Base-by-base conservation (phyloP, 2,329 filamentous ascomycete species). In the Pseudomassariella vexata region DNA sequence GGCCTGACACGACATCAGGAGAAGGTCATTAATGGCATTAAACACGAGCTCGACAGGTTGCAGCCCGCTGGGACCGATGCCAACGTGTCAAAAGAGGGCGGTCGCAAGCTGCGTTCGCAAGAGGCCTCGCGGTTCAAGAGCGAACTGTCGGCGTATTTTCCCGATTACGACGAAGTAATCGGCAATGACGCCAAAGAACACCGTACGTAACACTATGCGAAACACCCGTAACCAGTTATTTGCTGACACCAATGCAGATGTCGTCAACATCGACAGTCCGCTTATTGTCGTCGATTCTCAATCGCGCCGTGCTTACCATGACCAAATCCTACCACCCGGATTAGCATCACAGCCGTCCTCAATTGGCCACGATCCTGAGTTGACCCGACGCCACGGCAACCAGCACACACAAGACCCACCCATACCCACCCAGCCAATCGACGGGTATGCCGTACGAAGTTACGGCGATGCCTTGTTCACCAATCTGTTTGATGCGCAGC, bases 121-220 rank as follows among this genome's bases (percentile, higher is more conserved):
- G 87, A 94, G 49, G 84, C 82, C 9, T 82, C 82, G 31, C 74
- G 86, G 46, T 82, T 88, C 62, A 95, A 94, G 69, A 95, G 88
- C 60, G 89, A 95, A 53, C 70, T 96, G 39, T 82, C 88, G 22
- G 75, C 79, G 28, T 96, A 95, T 62, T 95, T 96, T 52, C 80
- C 85, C 32, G 89, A 94, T 51, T 96, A 95, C 59, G 89, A 95
- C 59, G 86, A 94, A 55, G 76, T 95, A 45, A 87, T 96, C 61
- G 88, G 85, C 40, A 85, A 94, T 53, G 81, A 86, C 41, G 76
- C 80, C 23, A 82, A 82, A 48, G 82, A 89, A 59, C 69, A 82
- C 47, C 82, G 88, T 89, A 72, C 56, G 76, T 67, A 23, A 32
- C 31, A 35, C 24, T 15, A 20, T 23, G 11, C 16, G 16, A 12